Percentiles rank a stretch among this genome's conserved stretches.
Evolutionary conservation across 2,329 filamentous ascomycete species (phyloP).

Genomic region (Fonsecaea monophora): DNA sequence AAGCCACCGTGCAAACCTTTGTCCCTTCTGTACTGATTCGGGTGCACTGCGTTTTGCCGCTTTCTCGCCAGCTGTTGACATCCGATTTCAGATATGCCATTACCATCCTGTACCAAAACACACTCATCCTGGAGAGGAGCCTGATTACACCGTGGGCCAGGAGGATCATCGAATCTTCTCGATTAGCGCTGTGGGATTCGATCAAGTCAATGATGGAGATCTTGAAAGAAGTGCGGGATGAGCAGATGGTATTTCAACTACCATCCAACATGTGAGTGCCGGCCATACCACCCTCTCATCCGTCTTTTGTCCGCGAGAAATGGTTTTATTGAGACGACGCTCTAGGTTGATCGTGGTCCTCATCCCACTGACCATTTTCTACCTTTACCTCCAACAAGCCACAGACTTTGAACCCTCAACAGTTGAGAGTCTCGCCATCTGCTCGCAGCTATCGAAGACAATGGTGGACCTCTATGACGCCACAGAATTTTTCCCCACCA

Average conservation of each 20-base stretch:
- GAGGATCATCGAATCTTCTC: constrained; percentile 2
- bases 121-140: neutral
- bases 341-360: constrained; percentile 3
- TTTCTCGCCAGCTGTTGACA: neutral
- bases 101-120: constrained; percentile 4
- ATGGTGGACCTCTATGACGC: constrained; percentile 2
- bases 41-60: no score
- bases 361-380: constrained; percentile 13
- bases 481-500: constrained; percentile 5
- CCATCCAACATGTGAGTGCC: constrained; percentile 3
- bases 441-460: constrained; percentile 5
- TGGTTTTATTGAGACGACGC: neutral
- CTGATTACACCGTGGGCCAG: constrained; percentile 1
- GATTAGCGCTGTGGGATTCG: constrained; percentile 1
- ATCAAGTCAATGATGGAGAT: neutral
- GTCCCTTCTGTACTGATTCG: no score
- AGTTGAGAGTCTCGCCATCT: constrained; percentile 9
- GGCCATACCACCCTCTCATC: neutral
- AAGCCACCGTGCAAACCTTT: no score
- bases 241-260: neutral
- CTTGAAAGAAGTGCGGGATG: neutral
- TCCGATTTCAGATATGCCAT: constrained; percentile 7
- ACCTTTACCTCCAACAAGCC: neutral
- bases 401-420: neutral
- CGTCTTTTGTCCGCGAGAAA: neutral